Conservation (phyloP, 2,329 filamentous ascomycete species). For the Ceratocystis papillata region DNA sequence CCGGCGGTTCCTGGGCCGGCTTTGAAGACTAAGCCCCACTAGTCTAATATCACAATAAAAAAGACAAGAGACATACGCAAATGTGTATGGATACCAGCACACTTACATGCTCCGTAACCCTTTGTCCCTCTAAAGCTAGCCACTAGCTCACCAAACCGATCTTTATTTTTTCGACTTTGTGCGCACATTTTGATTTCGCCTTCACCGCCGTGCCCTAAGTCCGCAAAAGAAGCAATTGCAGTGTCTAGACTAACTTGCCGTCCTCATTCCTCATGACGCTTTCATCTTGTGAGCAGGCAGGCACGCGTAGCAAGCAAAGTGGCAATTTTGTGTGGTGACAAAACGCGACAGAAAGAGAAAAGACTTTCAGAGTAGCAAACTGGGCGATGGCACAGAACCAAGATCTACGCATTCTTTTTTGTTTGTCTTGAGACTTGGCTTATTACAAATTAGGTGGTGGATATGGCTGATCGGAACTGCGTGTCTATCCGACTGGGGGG, state of each 20-base stretch:
- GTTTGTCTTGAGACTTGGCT: too few relatives aligned
- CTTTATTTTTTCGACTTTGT: background rate
- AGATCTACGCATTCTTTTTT: too few relatives aligned
- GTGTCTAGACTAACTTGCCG: background rate
- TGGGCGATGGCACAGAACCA: too few relatives aligned
- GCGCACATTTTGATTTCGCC: background rate
- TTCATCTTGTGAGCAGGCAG: background rate
- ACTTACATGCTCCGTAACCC: too few relatives aligned
- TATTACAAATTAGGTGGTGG: too few relatives aligned
- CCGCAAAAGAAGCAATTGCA: background rate
- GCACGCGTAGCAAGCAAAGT: background rate
- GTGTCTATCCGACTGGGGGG: too few relatives aligned
- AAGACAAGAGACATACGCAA: too few relatives aligned
- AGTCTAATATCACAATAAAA: background rate
- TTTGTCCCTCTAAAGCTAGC: too few relatives aligned
- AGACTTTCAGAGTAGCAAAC: too few relatives aligned
- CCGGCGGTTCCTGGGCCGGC: conserved; percentile 26
- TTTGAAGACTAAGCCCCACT: conserved; percentile 26
- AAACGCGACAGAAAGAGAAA: too few relatives aligned
- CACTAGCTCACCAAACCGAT: background rate
- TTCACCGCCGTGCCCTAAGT: background rate
- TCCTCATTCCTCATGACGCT: background rate
- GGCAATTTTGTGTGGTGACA: background rate
- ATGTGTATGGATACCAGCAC: too few relatives aligned
- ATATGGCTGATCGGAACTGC: too few relatives aligned